Percentiles rank a stretch among this genome's conserved stretches.
Evolutionary conservation across 2,329 filamentous ascomycete genomes (phyloP).

Genomic region (Penicillium corylophilum): DNA sequence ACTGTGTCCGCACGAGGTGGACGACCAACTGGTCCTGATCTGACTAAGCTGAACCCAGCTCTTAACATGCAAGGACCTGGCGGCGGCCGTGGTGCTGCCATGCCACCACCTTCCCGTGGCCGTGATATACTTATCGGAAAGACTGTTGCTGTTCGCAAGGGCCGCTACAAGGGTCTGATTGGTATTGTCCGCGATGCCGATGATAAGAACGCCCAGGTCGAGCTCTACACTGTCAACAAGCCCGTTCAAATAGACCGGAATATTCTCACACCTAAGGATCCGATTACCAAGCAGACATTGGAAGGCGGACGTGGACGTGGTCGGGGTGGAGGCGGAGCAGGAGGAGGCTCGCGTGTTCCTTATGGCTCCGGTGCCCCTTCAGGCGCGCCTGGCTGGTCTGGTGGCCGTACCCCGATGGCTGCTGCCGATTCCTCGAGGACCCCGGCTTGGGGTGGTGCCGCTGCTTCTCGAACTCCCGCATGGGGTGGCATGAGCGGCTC

Average conservation of each 20-base stretch:
- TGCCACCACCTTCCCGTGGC: constrained; percentile 71
- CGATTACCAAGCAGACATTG: constrained; percentile 72
- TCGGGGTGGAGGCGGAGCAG: constrained; percentile 37
- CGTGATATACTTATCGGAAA: constrained; percentile 85
- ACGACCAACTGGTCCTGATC: constrained; percentile 71
- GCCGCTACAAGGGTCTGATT: constrained; percentile 85
- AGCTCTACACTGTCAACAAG: constrained; percentile 93
- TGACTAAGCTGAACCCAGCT: constrained; percentile 90
- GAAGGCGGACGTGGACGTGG: constrained; percentile 52
- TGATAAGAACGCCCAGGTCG: constrained; percentile 79
- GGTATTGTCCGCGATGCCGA: constrained; percentile 96
- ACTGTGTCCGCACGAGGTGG: constrained; percentile 95
- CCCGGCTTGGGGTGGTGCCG: constrained; percentile 68
- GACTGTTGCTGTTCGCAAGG: constrained; percentile 83
- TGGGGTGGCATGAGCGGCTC: constrained; percentile 46
- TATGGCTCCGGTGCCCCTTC: constrained; percentile 49
- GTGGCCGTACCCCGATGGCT: constrained; percentile 68
- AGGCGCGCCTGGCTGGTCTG: constrained; percentile 55
- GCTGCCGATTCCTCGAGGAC: constrained; percentile 63
- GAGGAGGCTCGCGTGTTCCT: constrained; percentile 47
- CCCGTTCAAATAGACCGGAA: constrained; percentile 81
- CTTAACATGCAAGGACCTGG: constrained; percentile 66
- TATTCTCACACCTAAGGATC: constrained; percentile 79
- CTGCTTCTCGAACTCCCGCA: constrained; percentile 52
- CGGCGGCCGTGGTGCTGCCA: constrained; percentile 44